phyloP scores from a whole-genome alignment of 1,139 yeast species.

The Geotrichum histeridarum region DNA sequence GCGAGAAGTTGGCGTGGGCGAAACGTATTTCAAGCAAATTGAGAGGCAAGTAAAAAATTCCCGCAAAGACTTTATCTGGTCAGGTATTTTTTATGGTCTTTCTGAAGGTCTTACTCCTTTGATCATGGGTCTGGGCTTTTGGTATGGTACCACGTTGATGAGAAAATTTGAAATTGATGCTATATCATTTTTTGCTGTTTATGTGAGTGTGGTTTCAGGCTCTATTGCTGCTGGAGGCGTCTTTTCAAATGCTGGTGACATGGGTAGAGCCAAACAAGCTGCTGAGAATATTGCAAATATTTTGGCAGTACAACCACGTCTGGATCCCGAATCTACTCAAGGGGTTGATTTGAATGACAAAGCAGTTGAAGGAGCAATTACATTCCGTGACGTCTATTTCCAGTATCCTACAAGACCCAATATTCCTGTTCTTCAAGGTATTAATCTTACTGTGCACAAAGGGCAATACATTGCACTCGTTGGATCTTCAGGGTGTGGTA shows the following conservation, averaged over 20 bases:
- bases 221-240: slow-evolving; percentile 82
- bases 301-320: slow-evolving; percentile 58
- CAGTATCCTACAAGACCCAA: slow-evolving; percentile 81
- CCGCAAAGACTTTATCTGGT: slow-evolving; percentile 28
- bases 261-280: slow-evolving; percentile 47
- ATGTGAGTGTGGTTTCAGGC: slow-evolving; percentile 62
- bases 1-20: slow-evolving; percentile 36
- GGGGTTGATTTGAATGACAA: slow-evolving; percentile 44
- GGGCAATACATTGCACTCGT: slow-evolving; percentile 91
- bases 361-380: slow-evolving; percentile 50
- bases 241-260: slow-evolving; percentile 81
- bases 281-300: slow-evolving; percentile 75
- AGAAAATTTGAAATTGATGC: slow-evolving; percentile 28
- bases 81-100: slow-evolving; percentile 34
- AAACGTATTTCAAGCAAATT: slow-evolving; percentile 30
- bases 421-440: slow-evolving; percentile 58
- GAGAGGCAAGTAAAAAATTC: slow-evolving; percentile 33
- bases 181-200: slow-evolving; percentile 36
- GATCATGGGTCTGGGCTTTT: slow-evolving; percentile 40
- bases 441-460: slow-evolving; percentile 59
- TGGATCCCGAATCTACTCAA: slow-evolving; percentile 46
- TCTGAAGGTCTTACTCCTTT: slow-evolving; percentile 39
- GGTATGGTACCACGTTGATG: slow-evolving; percentile 40
- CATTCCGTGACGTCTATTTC: slow-evolving; percentile 63
- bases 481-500: slow-evolving; percentile 94